Percentiles rank a stretch among this genome's conserved stretches.
Evolutionary conservation across 2,329 filamentous ascomycete species (phyloP).

Genomic region (Colletotrichum musae): DNA sequence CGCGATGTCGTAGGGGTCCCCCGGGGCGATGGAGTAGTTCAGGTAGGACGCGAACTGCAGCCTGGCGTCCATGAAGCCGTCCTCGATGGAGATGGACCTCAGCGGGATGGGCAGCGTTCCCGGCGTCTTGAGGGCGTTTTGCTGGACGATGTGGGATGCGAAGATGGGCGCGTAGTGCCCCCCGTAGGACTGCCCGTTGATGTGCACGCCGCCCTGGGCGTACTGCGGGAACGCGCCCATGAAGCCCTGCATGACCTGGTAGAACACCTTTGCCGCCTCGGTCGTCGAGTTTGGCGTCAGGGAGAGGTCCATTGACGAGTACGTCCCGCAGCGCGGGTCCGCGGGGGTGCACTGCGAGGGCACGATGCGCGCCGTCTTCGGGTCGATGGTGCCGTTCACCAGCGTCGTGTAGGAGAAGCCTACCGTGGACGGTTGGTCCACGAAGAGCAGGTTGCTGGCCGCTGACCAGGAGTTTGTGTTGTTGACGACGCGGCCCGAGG

Average conservation of each 20-base stretch:
- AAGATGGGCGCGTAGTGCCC: slow-evolving; percentile 32
- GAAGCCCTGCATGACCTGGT: slow-evolving; percentile 30
- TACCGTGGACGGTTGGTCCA: slow-evolving; percentile 31
- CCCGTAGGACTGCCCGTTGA: slow-evolving; percentile 29
- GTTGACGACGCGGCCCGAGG: slow-evolving; percentile 19
- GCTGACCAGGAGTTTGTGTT: slow-evolving; percentile 28
- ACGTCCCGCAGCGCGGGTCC: slow-evolving; percentile 28
- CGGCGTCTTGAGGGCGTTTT: slow-evolving; percentile 1
- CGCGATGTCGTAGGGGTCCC: slow-evolving; percentile 23
- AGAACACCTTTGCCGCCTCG: slow-evolving; percentile 18
- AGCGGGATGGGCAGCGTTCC: slow-evolving; percentile 17
- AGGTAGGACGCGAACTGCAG: slow-evolving; percentile 31
- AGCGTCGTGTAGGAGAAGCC: slow-evolving; percentile 27
- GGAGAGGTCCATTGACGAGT: slow-evolving; percentile 27
- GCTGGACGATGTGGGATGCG: slow-evolving; percentile 18
- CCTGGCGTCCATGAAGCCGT: slow-evolving; percentile 32
- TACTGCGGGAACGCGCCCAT: slow-evolving; percentile 31
- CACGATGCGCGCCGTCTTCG: slow-evolving; percentile 12
- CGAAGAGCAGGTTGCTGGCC: slow-evolving; percentile 28
- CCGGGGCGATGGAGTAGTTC: slow-evolving; percentile 21
- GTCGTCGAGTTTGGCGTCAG: slow-evolving; percentile 23
- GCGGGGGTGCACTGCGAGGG: slow-evolving; percentile 23
- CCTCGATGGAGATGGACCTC: slow-evolving; percentile 30
- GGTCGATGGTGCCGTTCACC: slow-evolving; percentile 30
- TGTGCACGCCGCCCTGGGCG: slow-evolving; percentile 6